A percentile compares a stretch with the other conserved stretches of the same genome.
These are phyloP conservation scores for Exophiala viscosa DNA, from an alignment of 2,329 filamentous ascomycete genomes.

Conservation along the genomic window DNA sequence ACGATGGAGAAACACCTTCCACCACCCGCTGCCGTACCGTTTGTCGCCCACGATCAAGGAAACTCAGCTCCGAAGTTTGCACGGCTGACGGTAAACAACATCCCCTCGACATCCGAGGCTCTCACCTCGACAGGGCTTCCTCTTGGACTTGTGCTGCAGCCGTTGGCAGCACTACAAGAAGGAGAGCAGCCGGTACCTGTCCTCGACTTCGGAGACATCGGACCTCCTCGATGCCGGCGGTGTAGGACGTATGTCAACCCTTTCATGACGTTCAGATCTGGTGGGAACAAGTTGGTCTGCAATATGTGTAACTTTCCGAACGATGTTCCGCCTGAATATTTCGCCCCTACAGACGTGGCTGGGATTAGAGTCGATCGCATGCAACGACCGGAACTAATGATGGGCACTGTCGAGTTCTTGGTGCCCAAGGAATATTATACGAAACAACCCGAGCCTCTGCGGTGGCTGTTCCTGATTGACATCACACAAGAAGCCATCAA, in stretches of 20 bases:
- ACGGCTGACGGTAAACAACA: slow-evolving; percentile 87
- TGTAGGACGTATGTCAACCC: slow-evolving; percentile 98
- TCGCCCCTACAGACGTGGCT: slow-evolving; percentile 80
- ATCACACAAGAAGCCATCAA: slow-evolving; percentile 88
- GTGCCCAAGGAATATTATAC: slow-evolving; percentile 99
- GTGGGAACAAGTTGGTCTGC: slow-evolving; percentile 94
- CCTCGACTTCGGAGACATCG: slow-evolving; percentile 86
- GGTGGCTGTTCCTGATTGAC: slow-evolving; percentile 89
- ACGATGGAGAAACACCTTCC: slow-evolving; percentile 94
- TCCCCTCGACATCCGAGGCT: slow-evolving; percentile 77
- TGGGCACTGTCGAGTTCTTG: slow-evolving; percentile 91
- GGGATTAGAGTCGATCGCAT: slow-evolving; percentile 84
- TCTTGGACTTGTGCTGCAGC: slow-evolving; percentile 82
- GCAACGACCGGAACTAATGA: slow-evolving; percentile 81
- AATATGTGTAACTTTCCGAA: slow-evolving; percentile 98
- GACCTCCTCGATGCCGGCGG: slow-evolving; percentile 84
- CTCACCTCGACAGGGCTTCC: slow-evolving; percentile 77
- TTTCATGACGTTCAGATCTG: slow-evolving; percentile 94
- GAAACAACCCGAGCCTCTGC: slow-evolving; percentile 81
- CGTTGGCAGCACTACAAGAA: slow-evolving; percentile 74
- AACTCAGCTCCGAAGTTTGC: slow-evolving; percentile 95
- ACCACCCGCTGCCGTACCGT: slow-evolving; percentile 81
- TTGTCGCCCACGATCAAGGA: slow-evolving; percentile 91
- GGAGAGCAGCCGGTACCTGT: slow-evolving; percentile 87
- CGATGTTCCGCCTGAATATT: slow-evolving; percentile 88